Percentiles rank a stretch among this genome's conserved stretches.
Evolutionary conservation across 192 early-diverging fungal genomes (phyloP).

Genomic region (Paraglomus occultum): DNA sequence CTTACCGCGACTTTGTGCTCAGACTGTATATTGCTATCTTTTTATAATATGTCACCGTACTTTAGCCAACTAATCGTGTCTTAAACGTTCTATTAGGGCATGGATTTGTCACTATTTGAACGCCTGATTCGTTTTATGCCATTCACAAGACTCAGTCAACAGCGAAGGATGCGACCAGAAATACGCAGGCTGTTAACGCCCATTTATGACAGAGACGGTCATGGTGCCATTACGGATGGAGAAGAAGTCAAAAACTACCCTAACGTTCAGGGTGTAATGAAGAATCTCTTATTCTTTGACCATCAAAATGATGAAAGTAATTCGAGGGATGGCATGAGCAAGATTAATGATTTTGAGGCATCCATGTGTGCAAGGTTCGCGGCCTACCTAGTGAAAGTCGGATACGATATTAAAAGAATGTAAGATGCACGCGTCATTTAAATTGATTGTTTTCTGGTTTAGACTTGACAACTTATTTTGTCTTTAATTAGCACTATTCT

Average conservation of each 20-base stretch:
- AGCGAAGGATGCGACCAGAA: slow-evolving; percentile 58
- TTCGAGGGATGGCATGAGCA: slow-evolving; percentile 32
- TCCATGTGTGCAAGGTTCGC: slow-evolving; percentile 38
- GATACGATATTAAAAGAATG: slow-evolving; percentile 33
- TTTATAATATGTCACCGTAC: neutral
- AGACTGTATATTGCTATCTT: neutral
- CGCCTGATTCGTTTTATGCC: slow-evolving; percentile 48
- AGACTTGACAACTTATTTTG: neutral
- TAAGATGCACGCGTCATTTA: neutral
- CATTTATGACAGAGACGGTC: slow-evolving; percentile 36
- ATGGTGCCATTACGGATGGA: slow-evolving; percentile 45
- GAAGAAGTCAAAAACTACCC: slow-evolving; percentile 35
- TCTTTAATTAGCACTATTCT: slow-evolving; percentile 44
- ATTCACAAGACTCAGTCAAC: slow-evolving; percentile 41
- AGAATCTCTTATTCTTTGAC: slow-evolving; percentile 41
- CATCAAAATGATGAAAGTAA: slow-evolving; percentile 30
- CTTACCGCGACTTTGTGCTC: neutral
- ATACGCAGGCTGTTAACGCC: slow-evolving; percentile 50
- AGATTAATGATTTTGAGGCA: slow-evolving; percentile 41
- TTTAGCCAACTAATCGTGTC: no score
- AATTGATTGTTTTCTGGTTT: no score
- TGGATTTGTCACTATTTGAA: slow-evolving; percentile 57
- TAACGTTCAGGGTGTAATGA: slow-evolving; percentile 43
- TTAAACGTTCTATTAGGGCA: slow-evolving; percentile 10
- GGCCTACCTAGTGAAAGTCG: slow-evolving; percentile 35